phyloP scores from a whole-genome alignment of 106 monocot species.

The Vanilla planifolia region DNA sequence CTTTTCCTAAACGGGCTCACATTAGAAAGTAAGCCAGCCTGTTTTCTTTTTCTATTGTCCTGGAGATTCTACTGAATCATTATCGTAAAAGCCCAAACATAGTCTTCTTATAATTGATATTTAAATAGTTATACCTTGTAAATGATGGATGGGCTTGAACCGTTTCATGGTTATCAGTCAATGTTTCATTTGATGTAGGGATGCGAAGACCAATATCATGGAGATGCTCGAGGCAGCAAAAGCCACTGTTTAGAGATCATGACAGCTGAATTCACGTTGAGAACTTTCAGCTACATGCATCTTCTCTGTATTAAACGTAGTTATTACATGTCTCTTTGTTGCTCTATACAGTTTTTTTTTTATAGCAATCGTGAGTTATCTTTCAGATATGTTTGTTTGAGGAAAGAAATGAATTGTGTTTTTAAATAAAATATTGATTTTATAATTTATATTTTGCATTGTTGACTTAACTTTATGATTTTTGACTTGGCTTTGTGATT shows the following conservation, averaged over 20 bases:
- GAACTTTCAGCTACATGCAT: too few species aligned
- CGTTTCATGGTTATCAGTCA: not conserved
- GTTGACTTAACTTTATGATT: too few species aligned
- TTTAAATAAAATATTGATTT: too few species aligned
- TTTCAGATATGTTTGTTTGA: too few species aligned
- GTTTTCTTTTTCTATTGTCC: not conserved
- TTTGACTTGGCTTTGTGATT: too few species aligned
- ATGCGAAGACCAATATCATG: constrained; percentile 88
- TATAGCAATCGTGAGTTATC: too few species aligned
- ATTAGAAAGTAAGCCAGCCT: constrained; percentile 66
- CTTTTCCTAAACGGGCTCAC: constrained; percentile 77
- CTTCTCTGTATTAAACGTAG: too few species aligned
- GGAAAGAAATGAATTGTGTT: too few species aligned
- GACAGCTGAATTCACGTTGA: not conserved
- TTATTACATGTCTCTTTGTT: too few species aligned
- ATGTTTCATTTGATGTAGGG: constrained; percentile 33
- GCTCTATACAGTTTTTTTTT: too few species aligned
- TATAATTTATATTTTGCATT: too few species aligned
- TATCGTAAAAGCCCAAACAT: not conserved
- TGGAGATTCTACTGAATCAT: not conserved
- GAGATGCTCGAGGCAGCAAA: constrained; percentile 93
- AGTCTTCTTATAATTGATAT: not conserved
- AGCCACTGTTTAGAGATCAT: constrained; percentile 6
- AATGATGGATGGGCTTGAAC: not conserved
- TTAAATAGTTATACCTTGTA: not conserved